Evolutionary conservation across 2,329 filamentous ascomycete species (phyloP).

Genomic region (Lachnellula cervina): DNA sequence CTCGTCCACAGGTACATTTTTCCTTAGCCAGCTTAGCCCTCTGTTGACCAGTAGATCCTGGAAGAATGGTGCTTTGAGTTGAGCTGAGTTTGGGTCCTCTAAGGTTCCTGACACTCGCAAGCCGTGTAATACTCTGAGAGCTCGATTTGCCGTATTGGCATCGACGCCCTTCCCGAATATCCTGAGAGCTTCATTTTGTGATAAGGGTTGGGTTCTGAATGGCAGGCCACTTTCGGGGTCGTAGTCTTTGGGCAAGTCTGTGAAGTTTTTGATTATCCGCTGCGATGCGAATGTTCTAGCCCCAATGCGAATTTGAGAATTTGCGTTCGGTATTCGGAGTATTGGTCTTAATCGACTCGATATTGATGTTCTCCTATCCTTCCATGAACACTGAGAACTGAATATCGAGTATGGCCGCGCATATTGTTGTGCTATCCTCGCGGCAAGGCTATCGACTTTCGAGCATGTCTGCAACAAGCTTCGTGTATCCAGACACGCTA

Average conservation of each 20-base stretch:
- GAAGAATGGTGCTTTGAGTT: conserved; percentile 11
- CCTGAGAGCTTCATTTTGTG: conserved; percentile 39
- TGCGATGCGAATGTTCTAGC: conserved; percentile 14
- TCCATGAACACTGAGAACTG: neutral
- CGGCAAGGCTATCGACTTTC: conserved; percentile 22
- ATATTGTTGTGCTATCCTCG: conserved; percentile 18
- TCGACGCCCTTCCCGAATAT: conserved; percentile 49
- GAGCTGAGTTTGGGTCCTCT: conserved; percentile 45
- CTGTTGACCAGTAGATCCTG: conserved; percentile 35
- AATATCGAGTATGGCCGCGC: conserved; percentile 15
- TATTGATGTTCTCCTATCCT: neutral
- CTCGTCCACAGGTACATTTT: conserved; percentile 53
- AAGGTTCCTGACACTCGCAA: conserved; percentile 60
- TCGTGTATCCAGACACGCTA: conserved; percentile 21
- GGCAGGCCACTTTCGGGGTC: conserved; percentile 49
- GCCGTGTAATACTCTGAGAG: conserved; percentile 57
- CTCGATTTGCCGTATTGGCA: conserved; percentile 43
- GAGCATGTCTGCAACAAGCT: conserved; percentile 19
- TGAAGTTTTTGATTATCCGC: conserved; percentile 46
- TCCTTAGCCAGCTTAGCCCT: conserved; percentile 52
- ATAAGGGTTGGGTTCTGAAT: conserved; percentile 48
- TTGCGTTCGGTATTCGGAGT: neutral
- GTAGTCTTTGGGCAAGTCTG: conserved; percentile 54
- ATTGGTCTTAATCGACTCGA: neutral
- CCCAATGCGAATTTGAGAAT: conserved; percentile 3